These are phyloP conservation scores for Phytophthora meadii DNA, from an alignment of 352 stramenopile species.

Conservation along the genomic window DNA sequence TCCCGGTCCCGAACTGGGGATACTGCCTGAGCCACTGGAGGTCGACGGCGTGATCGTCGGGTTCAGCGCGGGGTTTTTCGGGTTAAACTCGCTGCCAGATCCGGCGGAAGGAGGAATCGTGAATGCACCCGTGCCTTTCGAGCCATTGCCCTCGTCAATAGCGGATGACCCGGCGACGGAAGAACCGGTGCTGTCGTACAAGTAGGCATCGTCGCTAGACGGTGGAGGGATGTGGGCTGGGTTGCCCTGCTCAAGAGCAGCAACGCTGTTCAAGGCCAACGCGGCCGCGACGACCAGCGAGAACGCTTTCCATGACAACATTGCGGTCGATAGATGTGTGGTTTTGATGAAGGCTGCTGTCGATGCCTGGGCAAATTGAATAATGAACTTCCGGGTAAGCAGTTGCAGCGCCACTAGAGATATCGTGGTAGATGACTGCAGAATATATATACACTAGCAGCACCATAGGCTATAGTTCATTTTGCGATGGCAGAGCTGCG, in stretches of 20 bases:
- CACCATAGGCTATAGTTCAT: not conserved
- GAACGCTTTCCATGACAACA: constrained; percentile 24
- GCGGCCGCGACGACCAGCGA: constrained; percentile 18
- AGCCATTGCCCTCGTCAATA: constrained; percentile 14
- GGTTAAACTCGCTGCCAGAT: constrained; percentile 7
- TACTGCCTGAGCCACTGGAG: not conserved
- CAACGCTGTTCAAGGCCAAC: constrained; percentile 17
- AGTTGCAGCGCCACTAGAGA: constrained; percentile 4
- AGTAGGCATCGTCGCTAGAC: constrained; percentile 1
- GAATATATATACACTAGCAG: not conserved
- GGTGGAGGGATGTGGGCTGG: constrained; percentile 3
- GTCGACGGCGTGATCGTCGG: not conserved
- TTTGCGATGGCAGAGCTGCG: constrained; percentile 8
- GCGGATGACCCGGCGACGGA: constrained; percentile 19
- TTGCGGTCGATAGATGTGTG: constrained; percentile 10
- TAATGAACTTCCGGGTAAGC: constrained; percentile 15
- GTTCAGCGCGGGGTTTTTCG: not conserved
- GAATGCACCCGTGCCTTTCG: constrained; percentile 10
- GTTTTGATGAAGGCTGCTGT: not conserved
- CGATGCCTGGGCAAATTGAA: constrained; percentile 26
- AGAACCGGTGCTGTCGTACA: constrained; percentile 16
- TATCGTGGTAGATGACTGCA: not conserved
- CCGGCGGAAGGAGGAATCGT: constrained; percentile 11
- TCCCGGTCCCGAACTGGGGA: not conserved
- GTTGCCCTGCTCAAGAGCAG: constrained; percentile 21